Evolutionary conservation across 768 basidiomycete species (phyloP).

Genomic region (Pleurotus salmoneostramineus): DNA sequence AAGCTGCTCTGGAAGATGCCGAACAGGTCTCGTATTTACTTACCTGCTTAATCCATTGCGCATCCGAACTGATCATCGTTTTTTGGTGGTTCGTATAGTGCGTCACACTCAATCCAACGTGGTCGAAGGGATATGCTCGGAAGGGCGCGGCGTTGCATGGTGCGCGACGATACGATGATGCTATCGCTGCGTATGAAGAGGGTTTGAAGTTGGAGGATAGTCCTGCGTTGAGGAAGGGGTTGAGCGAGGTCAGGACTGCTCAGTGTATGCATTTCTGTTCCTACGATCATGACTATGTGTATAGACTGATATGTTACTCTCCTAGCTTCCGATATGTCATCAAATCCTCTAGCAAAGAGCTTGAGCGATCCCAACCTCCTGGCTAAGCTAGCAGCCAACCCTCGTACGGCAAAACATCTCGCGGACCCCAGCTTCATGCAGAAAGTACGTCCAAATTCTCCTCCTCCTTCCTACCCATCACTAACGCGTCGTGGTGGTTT

Average conservation of each 20-base stretch:
- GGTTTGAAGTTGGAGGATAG: slow-evolving; percentile 83
- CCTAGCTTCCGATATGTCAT: neutral
- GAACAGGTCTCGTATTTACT: slow-evolving; percentile 58
- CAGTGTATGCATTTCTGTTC: slow-evolving; percentile 48
- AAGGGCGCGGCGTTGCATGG: slow-evolving; percentile 95
- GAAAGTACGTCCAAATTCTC: slow-evolving; percentile 4
- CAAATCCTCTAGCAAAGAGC: slow-evolving; percentile 51
- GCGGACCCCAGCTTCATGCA: slow-evolving; percentile 80
- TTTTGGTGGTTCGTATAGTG: slow-evolving; percentile 43
- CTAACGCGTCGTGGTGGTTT: neutral
- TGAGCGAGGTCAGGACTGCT: slow-evolving; percentile 85
- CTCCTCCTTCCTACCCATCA: neutral
- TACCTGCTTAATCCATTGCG: neutral
- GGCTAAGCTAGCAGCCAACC: slow-evolving; percentile 81
- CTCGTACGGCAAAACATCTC: slow-evolving; percentile 80
- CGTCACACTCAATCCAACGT: slow-evolving; percentile 71
- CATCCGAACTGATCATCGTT: neutral
- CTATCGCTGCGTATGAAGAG: slow-evolving; percentile 76
- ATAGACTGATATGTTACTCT: neutral
- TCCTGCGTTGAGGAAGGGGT: slow-evolving; percentile 78
- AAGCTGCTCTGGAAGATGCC: slow-evolving; percentile 78
- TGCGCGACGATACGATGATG: slow-evolving; percentile 70
- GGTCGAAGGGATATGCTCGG: slow-evolving; percentile 88
- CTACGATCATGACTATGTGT: neutral
- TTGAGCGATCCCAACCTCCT: slow-evolving; percentile 84